A percentile compares a stretch with the other conserved stretches of the same genome.
phyloP scores from a whole-genome alignment of 495 filamentous ascomycete species.

The Terfezia claveryi region DNA sequence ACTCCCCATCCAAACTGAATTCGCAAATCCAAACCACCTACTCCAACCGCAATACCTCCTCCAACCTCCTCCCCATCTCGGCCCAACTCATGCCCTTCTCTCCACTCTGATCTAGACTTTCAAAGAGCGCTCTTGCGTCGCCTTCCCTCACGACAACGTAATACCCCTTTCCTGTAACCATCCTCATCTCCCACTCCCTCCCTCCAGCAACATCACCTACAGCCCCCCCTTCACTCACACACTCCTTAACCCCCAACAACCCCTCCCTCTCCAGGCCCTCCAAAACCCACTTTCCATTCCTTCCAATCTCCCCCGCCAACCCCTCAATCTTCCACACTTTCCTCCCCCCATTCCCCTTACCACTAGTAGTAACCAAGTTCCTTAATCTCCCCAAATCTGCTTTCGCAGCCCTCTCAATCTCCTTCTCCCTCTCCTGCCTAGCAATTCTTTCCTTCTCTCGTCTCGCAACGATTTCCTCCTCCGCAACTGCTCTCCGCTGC shows the following conservation, averaged over 20 bases:
- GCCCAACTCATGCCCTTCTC: slow-evolving; percentile 11
- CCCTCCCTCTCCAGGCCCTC: slow-evolving; percentile 19
- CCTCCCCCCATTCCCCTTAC: background rate
- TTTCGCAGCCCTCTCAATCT: slow-evolving; percentile 14
- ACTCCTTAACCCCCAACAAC: slow-evolving; percentile 16
- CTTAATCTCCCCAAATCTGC: slow-evolving; percentile 6
- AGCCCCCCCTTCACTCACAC: slow-evolving; percentile 3
- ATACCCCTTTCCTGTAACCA: slow-evolving; percentile 14
- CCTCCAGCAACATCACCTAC: slow-evolving; percentile 2
- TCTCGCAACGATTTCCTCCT: slow-evolving; percentile 22
- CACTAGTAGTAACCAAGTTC: background rate
- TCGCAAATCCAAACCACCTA: no score
- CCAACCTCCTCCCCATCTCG: slow-evolving; percentile 12
- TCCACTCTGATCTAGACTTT: slow-evolving; percentile 7
- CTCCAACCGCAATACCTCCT: background rate
- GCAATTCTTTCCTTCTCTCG: slow-evolving; percentile 11
- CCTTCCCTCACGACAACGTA: slow-evolving; percentile 7
- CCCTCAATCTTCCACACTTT: slow-evolving; percentile 3
- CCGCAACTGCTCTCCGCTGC: slow-evolving; percentile 20
- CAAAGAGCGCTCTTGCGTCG: slow-evolving; percentile 4
- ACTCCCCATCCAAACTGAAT: no score
- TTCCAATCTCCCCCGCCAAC: slow-evolving; percentile 3
- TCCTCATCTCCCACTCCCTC: slow-evolving; percentile 5
- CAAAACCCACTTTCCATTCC: slow-evolving; percentile 14
- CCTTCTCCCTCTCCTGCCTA: slow-evolving; percentile 8